phyloP scores from a whole-genome alignment of 306 rosid genomes.

The Datisca glomerata region DNA sequence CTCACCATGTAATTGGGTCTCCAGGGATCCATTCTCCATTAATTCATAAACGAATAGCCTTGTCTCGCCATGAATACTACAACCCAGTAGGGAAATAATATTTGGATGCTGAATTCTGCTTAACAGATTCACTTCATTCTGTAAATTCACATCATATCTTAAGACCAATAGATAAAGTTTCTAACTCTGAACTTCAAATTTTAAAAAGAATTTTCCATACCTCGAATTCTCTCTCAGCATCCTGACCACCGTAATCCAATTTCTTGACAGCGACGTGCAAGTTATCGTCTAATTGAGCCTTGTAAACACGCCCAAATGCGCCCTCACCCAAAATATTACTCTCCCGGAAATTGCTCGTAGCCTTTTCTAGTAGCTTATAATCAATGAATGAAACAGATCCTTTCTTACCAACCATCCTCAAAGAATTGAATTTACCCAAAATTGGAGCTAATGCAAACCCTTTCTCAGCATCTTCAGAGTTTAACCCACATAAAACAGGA shows the following conservation, averaged over 20 bases:
- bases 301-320: slow-evolving; percentile 90
- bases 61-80: slow-evolving; percentile 39
- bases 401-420: slow-evolving; percentile 38
- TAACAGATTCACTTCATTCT: slow-evolving; percentile 76
- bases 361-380: slow-evolving; percentile 53
- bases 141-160: slow-evolving; percentile 41
- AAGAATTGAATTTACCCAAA: slow-evolving; percentile 44
- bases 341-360: slow-evolving; percentile 46
- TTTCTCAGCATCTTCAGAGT: slow-evolving; percentile 52
- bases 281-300: slow-evolving; percentile 62
- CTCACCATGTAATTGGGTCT: slow-evolving; percentile 76
- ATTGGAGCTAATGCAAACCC: slow-evolving; percentile 35
- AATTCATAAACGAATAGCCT: slow-evolving; percentile 63
- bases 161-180: slow-evolving; percentile 3
- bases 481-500: slow-evolving; percentile 17
- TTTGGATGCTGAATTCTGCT: slow-evolving; percentile 74
- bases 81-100: slow-evolving; percentile 60
- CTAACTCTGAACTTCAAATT: not conserved
- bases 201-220: slow-evolving; percentile 16
- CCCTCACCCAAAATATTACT: slow-evolving; percentile 78
- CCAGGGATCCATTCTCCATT: slow-evolving; percentile 89
- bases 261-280: slow-evolving; percentile 72
- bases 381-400: slow-evolving; percentile 58
- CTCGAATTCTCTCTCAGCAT: slow-evolving; percentile 70
- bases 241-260: slow-evolving; percentile 44